Conservation (phyloP, 495 filamentous ascomycete genomes). For the Penicillium pancosmium region DNA sequence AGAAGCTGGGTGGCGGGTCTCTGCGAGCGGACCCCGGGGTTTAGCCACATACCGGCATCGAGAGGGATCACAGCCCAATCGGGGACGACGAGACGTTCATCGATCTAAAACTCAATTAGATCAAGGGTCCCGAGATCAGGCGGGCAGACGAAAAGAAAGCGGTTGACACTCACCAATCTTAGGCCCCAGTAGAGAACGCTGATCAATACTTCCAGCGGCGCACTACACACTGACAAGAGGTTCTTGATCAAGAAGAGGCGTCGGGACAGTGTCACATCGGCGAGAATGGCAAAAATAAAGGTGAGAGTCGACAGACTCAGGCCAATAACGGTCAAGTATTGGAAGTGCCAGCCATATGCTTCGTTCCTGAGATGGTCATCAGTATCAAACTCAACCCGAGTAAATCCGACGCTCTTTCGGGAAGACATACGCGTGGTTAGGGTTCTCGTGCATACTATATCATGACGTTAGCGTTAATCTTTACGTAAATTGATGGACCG, state of each 20-base stretch:
- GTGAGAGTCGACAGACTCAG: conserved; percentile 68
- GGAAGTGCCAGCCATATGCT: conserved; percentile 81
- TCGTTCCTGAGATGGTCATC: conserved; percentile 52
- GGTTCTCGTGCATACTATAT: conserved; percentile 48
- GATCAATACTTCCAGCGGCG: conserved; percentile 81
- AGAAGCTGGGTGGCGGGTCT: not conserved
- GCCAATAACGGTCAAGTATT: conserved; percentile 85
- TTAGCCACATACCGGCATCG: conserved; percentile 40
- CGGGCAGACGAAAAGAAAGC: not conserved
- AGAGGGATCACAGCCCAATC: conserved; percentile 48
- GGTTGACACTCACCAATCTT: conserved; percentile 37
- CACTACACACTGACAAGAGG: conserved; percentile 66
- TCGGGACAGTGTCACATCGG: conserved; percentile 69
- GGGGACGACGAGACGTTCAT: conserved; percentile 63
- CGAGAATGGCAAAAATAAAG: conserved; percentile 69
- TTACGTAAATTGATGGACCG: conserved; percentile 7
- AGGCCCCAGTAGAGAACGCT: conserved; percentile 86
- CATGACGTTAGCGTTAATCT: conserved; percentile 12
- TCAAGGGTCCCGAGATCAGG: not conserved
- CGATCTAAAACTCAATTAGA: conserved; percentile 51
- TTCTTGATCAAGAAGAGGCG: conserved; percentile 76
- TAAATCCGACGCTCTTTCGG: conserved; percentile 1
- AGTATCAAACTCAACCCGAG: conserved; percentile 27
- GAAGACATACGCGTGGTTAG: conserved; percentile 46
- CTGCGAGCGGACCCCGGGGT: not conserved